phyloP scores from a whole-genome alignment of 805 yeast species.

The Yarrowia phangngaensis region DNA sequence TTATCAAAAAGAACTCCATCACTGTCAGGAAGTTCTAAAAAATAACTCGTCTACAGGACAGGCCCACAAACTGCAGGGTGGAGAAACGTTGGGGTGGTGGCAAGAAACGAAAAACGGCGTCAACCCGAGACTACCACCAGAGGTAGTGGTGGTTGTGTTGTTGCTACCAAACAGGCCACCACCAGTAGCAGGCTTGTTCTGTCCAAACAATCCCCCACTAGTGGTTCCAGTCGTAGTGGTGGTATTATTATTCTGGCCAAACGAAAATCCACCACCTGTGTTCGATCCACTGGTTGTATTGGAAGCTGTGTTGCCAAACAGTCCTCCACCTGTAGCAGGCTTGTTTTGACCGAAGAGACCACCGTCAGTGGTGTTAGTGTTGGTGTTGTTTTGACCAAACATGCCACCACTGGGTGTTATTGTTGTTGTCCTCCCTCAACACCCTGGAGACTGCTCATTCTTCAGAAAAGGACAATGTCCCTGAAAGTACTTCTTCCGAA shows the following conservation, averaged over 20 bases:
- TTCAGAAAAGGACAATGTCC: too few species aligned
- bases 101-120: too few species aligned
- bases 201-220: slow-evolving; percentile 34
- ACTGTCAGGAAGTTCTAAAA: too few species aligned
- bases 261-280: slow-evolving; percentile 36
- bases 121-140: slow-evolving; percentile 33
- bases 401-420: slow-evolving; percentile 30
- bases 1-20: too few species aligned
- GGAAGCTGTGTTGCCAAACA: slow-evolving; percentile 31
- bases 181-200: slow-evolving; percentile 26
- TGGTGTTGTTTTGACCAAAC: slow-evolving; percentile 30
- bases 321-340: slow-evolving; percentile 30
- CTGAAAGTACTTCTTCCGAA: slow-evolving; percentile 13
- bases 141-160: slow-evolving; percentile 30
- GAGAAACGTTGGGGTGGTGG: too few species aligned
- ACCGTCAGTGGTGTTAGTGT: slow-evolving; percentile 29
- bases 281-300: slow-evolving; percentile 28
- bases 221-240: slow-evolving; percentile 35
- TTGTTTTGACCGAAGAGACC: slow-evolving; percentile 30
- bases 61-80: too few species aligned
- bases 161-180: slow-evolving; percentile 40
- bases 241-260: slow-evolving; percentile 36
- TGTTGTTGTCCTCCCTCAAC: too few species aligned
- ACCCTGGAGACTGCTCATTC: too few species aligned
- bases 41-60: too few species aligned